phyloP scores from a whole-genome alignment of 768 basidiomycete species.

The Asterophora lycoperdoides region DNA sequence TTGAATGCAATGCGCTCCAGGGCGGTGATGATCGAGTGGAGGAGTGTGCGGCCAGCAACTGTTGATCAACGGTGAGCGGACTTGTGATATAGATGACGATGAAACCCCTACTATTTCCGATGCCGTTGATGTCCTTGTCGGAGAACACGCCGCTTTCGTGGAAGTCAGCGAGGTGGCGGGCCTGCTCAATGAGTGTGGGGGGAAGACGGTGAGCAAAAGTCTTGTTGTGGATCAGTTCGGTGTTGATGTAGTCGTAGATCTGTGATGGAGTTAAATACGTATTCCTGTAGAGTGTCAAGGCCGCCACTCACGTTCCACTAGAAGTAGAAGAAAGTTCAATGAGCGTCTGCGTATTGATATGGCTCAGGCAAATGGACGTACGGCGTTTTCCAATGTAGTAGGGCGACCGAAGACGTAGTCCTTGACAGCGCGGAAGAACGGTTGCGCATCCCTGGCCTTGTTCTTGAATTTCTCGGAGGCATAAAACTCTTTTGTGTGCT shows the following conservation, averaged over 20 bases:
- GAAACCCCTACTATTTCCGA: slow-evolving; percentile 69
- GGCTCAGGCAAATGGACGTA: too few relatives aligned
- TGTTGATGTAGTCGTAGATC: slow-evolving; percentile 77
- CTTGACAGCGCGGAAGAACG: slow-evolving; percentile 62
- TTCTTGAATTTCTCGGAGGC: slow-evolving; percentile 63
- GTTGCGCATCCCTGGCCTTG: slow-evolving; percentile 47
- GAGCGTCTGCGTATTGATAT: background rate
- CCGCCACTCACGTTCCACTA: slow-evolving; percentile 70
- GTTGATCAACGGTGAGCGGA: background rate
- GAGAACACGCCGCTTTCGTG: slow-evolving; percentile 79
- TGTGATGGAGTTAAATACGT: slow-evolving; percentile 21
- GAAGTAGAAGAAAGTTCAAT: slow-evolving; percentile 12
- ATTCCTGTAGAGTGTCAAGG: too few relatives aligned
- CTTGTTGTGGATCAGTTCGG: slow-evolving; percentile 76
- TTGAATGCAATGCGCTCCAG: slow-evolving; percentile 78
- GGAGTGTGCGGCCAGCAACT: slow-evolving; percentile 82
- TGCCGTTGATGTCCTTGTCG: slow-evolving; percentile 50
- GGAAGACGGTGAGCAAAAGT: slow-evolving; percentile 76
- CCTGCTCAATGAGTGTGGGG: slow-evolving; percentile 73
- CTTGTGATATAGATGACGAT: background rate
- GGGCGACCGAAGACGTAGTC: slow-evolving; percentile 73
- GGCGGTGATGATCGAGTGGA: slow-evolving; percentile 66
- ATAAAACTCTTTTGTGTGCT: slow-evolving; percentile 59
- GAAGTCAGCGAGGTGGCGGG: slow-evolving; percentile 70
- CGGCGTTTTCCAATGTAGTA: slow-evolving; percentile 63